These are phyloP conservation scores for Fraxinus sp. DNA, from an alignment of 305 asterid species.

Conservation along the genomic window DNA sequence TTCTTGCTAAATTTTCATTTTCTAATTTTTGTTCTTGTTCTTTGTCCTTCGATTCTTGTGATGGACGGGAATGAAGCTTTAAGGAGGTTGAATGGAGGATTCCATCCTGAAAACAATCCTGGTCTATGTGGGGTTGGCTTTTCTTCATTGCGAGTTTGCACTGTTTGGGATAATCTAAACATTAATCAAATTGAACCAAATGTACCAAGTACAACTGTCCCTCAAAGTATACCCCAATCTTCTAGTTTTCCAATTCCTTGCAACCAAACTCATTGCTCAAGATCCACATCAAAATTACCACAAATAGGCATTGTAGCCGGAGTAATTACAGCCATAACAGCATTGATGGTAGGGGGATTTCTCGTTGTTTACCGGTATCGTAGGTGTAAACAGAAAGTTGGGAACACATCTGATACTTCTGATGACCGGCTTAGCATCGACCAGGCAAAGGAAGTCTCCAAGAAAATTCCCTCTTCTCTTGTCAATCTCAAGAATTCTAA, in stretches of 20 bases:
- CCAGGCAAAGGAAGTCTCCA: conserved; percentile 36
- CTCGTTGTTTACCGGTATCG: conserved; percentile 40
- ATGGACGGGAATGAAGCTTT: conserved; percentile 49
- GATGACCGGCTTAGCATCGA: conserved; percentile 50
- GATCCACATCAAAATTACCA: conserved; percentile 53
- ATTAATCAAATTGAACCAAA: conserved; percentile 35
- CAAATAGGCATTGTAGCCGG: conserved; percentile 53
- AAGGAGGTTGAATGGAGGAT: conserved; percentile 48
- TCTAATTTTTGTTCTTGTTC: background rate
- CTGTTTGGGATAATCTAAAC: conserved; percentile 52
- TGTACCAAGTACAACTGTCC: conserved; percentile 13
- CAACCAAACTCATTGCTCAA: conserved; percentile 52
- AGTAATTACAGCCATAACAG: conserved; percentile 31
- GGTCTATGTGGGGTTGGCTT: conserved; percentile 81
- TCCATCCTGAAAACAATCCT: conserved; percentile 57
- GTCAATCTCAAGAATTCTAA: conserved; percentile 45
- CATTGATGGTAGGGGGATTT: conserved; percentile 35
- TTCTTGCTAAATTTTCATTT: background rate
- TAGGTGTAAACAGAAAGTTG: conserved; percentile 62
- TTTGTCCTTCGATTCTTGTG: background rate
- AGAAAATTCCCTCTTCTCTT: conserved; percentile 62
- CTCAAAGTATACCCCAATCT: conserved; percentile 37
- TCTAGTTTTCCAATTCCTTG: conserved; percentile 51
- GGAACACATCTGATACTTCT: conserved; percentile 51
- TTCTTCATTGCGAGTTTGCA: conserved; percentile 65